Evolutionary conservation across 2,329 filamentous ascomycete species (phyloP).

Genomic region (Sclerotinia subarctica): DNA sequence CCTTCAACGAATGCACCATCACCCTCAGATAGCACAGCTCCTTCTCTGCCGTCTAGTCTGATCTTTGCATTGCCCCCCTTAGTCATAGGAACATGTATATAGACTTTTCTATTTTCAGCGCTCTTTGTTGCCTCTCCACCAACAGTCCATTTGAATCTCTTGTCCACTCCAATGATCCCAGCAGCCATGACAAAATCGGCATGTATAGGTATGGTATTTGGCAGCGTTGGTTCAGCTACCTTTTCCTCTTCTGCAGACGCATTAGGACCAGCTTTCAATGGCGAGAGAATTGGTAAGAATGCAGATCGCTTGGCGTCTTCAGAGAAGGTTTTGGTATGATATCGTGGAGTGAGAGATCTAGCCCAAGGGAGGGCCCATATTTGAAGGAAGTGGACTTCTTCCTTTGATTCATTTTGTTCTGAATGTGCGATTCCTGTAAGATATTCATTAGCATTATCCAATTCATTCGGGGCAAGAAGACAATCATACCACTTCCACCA

Average conservation of each 20-base stretch:
- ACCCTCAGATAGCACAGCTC: constrained; percentile 67
- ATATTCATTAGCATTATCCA: constrained; percentile 24
- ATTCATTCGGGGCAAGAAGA: neutral
- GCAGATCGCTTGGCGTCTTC: constrained; percentile 69
- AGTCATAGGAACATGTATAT: constrained; percentile 76
- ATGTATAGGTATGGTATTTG: constrained; percentile 75
- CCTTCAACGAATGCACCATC: constrained; percentile 75
- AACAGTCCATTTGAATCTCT: constrained; percentile 67
- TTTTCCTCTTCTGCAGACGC: constrained; percentile 62
- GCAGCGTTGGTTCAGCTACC: constrained; percentile 57
- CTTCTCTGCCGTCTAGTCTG: constrained; percentile 61
- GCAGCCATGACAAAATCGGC: constrained; percentile 83
- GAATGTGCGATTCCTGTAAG: constrained; percentile 66
- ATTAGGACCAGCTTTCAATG: constrained; percentile 62
- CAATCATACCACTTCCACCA: constrained; percentile 64
- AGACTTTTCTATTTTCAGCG: constrained; percentile 67
- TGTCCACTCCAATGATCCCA: constrained; percentile 64
- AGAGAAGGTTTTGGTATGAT: constrained; percentile 70
- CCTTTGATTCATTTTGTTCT: constrained; percentile 73
- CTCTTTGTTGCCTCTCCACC: constrained; percentile 53
- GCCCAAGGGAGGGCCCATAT: constrained; percentile 85
- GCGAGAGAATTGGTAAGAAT: constrained; percentile 74
- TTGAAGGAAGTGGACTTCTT: constrained; percentile 78
- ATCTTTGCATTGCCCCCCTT: constrained; percentile 72
- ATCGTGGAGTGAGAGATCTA: constrained; percentile 66